Conservation (phyloP, 202 grass and related monocot genomes). For the Schoenoplectus triqueter region DNA sequence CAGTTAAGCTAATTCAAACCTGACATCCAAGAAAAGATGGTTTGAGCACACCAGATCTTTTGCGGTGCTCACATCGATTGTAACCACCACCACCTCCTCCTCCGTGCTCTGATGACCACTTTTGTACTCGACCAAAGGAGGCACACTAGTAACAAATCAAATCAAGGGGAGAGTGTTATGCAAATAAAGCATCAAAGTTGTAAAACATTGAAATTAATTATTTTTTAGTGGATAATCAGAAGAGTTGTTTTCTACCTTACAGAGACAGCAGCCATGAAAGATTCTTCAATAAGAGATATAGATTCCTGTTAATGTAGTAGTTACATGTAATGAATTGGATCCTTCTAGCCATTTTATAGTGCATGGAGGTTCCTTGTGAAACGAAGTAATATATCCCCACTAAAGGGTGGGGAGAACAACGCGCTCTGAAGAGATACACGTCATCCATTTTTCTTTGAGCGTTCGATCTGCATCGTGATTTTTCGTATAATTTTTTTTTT, state of each 20-base stretch:
- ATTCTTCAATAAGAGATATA: slow-evolving; percentile 4
- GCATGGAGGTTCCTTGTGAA: slow-evolving; percentile 23
- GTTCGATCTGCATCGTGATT: no score
- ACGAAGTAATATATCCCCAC: neutral
- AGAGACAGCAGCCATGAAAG: slow-evolving; percentile 1
- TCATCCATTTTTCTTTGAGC: no score
- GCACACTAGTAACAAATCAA: neutral
- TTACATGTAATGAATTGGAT: neutral
- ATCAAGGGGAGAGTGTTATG: neutral
- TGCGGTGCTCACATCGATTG: slow-evolving; percentile 55
- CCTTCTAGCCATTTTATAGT: slow-evolving; percentile 11
- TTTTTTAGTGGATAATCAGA: neutral
- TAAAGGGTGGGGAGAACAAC: no score
- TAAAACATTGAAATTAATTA: neutral
- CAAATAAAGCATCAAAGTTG: neutral
- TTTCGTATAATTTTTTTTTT: neutral
- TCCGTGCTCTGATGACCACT: neutral
- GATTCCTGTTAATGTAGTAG: neutral
- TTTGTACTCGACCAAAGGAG: neutral
- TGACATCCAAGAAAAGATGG: slow-evolving; percentile 66
- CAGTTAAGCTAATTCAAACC: slow-evolving; percentile 28
- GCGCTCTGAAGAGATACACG: no score
- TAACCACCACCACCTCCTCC: neutral
- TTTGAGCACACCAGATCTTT: slow-evolving; percentile 41
- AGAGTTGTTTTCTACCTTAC: slow-evolving; percentile 12